Base-by-base conservation (phyloP, 176 grass and related monocot genomes). In the Raddia guianensis region DNA sequence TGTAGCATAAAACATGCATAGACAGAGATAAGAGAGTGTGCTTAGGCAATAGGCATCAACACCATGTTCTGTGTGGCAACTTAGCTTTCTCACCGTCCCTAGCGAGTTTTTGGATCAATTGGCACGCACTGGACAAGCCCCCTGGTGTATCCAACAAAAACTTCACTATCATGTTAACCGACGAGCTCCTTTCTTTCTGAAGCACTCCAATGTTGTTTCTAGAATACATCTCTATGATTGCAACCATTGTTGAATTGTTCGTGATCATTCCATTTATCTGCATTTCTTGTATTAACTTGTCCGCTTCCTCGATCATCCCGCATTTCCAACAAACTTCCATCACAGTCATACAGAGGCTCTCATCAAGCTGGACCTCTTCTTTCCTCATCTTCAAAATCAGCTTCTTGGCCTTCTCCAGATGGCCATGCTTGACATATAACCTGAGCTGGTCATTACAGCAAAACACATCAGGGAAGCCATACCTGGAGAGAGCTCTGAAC, bases 241-340 rank as follows among this genome's bases (percentile, higher is more conserved):
- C 84, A 70, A 83, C 45, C 75, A 82, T 85, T 72, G 79, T 56
- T 45, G 73, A 43, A 77, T 78, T 85, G 63, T 91, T 85, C 64
- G 89, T 50, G 15, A 13, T 16, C 7, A 87, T 78, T 19, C 55
- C 84, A 66, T 68, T 69, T 55, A 49, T 72, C 48, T 86, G 73
- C 84, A 98, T 91, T 14, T 98, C 80, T 84, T 85, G 68, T 57
- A 89, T 37, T 80, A 94, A 67, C 33, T 77, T 84, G 56, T 94
- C 90, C 43, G 87, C 82, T 9, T 86, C 86, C 5, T 87, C 72
- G 27, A 86, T 64, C 83, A 87, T 87, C 49, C 67, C 47, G 5
- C 75, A 85, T 87, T 78, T 95, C 71, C 89, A 95, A 51, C 88
- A 92, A 84, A 98, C 86, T 87, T 98, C 84, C 61, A 95, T 74